Conservation (phyloP, 192 early-diverging fungal species). For the Entophlyctis luteolus region DNA sequence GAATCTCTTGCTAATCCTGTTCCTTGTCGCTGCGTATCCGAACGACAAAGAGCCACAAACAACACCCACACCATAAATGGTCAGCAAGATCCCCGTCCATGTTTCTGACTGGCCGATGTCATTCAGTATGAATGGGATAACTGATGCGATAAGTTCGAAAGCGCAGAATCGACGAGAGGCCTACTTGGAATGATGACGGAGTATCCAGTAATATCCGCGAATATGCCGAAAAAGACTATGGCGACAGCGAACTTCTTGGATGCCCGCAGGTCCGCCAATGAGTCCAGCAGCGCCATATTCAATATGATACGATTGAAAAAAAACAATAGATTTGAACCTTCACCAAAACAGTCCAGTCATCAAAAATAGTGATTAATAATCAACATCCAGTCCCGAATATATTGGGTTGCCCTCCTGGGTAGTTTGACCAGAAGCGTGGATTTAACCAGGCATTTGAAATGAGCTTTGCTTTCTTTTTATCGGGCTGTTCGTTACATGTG, state of each 20-base stretch:
- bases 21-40: conserved; percentile 21
- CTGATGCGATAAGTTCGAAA: not conserved
- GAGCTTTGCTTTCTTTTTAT: too few relatives aligned
- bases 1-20: conserved; percentile 3
- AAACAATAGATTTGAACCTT: too few relatives aligned
- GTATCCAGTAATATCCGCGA: conserved; percentile 29
- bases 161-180: not conserved
- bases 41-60: conserved; percentile 25
- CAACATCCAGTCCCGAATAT: too few relatives aligned
- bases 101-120: conserved; percentile 7
- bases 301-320: too few relatives aligned
- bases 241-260: conserved; percentile 17
- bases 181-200: conserved; percentile 31
- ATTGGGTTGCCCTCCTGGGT: too few relatives aligned
- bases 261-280: not conserved
- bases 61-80: conserved; percentile 30
- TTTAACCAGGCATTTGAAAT: too few relatives aligned
- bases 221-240: conserved; percentile 27
- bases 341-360: too few relatives aligned
- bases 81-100: conserved; percentile 29
- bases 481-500: too few relatives aligned
- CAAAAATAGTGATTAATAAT: too few relatives aligned
- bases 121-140: conserved; percentile 27
- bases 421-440: too few relatives aligned
- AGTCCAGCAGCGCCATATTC: too few relatives aligned